phyloP scores from a whole-genome alignment of 2,329 filamentous ascomycete genomes.

The Aspergillus spinulosporus region DNA sequence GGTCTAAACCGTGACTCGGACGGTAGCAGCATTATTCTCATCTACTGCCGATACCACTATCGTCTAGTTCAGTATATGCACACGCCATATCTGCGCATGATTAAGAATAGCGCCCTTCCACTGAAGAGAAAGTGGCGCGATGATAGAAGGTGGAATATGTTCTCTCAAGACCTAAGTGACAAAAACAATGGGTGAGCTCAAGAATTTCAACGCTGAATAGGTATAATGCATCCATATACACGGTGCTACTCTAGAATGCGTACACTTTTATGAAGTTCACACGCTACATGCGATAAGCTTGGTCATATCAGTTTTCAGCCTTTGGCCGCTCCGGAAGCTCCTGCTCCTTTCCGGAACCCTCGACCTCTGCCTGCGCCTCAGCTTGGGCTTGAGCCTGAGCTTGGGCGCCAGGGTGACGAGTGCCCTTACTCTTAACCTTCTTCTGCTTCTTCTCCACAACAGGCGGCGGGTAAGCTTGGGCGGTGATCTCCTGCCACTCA shows the following conservation, averaged over 20 bases:
- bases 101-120: too few relatives aligned
- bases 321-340: conserved; percentile 1
- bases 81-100: too few relatives aligned
- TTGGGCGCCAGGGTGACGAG: conserved; percentile 50
- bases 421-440: conserved; percentile 75
- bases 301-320: conserved; percentile 18
- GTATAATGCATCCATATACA: neutral
- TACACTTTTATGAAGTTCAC: neutral
- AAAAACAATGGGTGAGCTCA: neutral
- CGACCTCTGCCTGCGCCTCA: neutral
- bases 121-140: too few relatives aligned
- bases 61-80: too few relatives aligned
- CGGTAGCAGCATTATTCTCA: too few relatives aligned
- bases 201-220: neutral
- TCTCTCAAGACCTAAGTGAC: neutral
- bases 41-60: too few relatives aligned
- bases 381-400: neutral
- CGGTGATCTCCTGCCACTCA: conserved; percentile 77
- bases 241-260: neutral
- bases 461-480: conserved; percentile 77
- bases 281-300: neutral
- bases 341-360: conserved; percentile 28
- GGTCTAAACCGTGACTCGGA: too few relatives aligned
- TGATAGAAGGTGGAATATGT: neutral
- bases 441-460: conserved; percentile 69